phyloP scores from a whole-genome alignment of 164 flowering plant species.

The Cinnamomum micranthum region DNA sequence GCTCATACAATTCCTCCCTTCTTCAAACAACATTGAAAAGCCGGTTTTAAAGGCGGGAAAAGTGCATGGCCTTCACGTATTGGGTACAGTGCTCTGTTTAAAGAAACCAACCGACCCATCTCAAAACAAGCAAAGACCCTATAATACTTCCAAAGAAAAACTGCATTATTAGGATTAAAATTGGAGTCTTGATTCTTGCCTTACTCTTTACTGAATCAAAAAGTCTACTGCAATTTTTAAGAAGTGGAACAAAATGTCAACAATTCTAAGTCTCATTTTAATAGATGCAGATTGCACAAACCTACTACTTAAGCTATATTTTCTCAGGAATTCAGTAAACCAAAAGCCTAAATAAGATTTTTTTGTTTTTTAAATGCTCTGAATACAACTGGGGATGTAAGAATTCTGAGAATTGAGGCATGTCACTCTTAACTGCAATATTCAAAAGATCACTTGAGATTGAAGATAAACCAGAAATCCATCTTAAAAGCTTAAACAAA shows the following conservation, averaged over 20 bases:
- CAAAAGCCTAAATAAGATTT: no score
- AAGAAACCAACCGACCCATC: neutral
- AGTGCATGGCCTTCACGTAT: conserved; percentile 25
- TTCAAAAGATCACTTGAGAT: no score
- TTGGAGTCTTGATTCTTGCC: neutral
- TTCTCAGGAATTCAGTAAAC: no score
- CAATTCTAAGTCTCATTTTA: no score
- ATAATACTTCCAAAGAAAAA: neutral
- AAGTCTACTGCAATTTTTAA: neutral
- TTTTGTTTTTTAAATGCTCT: no score
- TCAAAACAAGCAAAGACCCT: neutral
- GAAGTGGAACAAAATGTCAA: neutral
- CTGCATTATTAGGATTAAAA: neutral
- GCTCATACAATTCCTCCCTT: conserved; percentile 27
- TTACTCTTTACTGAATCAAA: neutral
- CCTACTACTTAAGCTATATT: no score
- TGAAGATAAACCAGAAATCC: no score
- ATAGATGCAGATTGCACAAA: no score
- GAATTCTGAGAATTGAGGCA: no score
- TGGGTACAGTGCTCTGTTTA: conserved; percentile 2
- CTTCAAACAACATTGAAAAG: conserved; percentile 36
- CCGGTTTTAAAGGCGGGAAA: conserved; percentile 53
- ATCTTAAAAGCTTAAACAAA: no score
- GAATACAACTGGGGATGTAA: no score
- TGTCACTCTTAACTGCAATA: no score